Base-by-base conservation (phyloP, 176 grass and related monocot species). In the Cenchrus purpureus region DNA sequence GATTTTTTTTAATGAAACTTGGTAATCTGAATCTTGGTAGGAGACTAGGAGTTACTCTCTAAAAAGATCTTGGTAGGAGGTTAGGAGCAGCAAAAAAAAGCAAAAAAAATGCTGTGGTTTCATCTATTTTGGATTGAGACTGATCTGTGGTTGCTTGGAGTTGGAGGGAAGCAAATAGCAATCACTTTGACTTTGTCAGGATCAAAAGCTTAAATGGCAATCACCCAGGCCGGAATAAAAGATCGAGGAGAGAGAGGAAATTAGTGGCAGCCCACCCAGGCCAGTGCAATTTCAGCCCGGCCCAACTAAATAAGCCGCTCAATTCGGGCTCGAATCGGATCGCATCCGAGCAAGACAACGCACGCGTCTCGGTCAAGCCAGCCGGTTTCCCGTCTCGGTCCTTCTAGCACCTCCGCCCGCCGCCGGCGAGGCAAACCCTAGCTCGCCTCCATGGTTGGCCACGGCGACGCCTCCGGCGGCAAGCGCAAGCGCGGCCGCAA, bases 401-500 rank as follows among this genome's bases (percentile, higher is more conserved):
- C 65, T 76, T 54, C 77, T 67, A 16, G 72, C 34, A 46, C 69
- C 63, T 60, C 19, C 42, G 37, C 55, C 76, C 42, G 37, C 55
- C 76, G 44, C 52, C 70, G 67, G 42, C 68, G 45, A 57, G 6
- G 31, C 44, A 84, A 92, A 92, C 90, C 90, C 90, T 90, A 94
- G 64, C 65, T n/a, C 62, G 49, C 13, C 74, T 13, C 65, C 86
- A 94, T 94, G 92, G 92, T 86, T 71, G 57, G 37, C 45, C 48
- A 83, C 68, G 78, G 69, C 19, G 12, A 68, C 80, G 54, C 65
- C 65, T 85, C 88, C 5, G 85, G 43, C 10, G 50, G 81, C 49
- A 77, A 88, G 86, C 92, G 86, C 74, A 94, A 94, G 88, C 81
- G 85, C 52, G 81, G 75, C 40, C 88, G 88, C 49, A 87, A 87